phyloP scores from a whole-genome alignment of 192 early-diverging fungal species.

The Podila horticola region DNA sequence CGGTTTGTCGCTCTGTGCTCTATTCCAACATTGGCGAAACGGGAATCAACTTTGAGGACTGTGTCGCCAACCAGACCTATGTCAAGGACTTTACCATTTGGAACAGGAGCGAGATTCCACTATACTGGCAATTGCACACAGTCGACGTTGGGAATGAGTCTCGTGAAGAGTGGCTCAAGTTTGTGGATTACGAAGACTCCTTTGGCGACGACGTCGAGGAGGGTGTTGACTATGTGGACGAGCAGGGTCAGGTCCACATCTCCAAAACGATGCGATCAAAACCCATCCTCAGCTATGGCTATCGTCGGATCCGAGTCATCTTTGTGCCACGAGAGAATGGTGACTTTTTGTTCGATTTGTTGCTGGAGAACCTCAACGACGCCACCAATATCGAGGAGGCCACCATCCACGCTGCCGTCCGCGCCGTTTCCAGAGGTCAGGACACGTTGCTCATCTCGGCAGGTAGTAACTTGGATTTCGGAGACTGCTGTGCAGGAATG shows the following conservation, averaged over 20 bases:
- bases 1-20: slow-evolving; percentile 89
- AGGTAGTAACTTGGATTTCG: slow-evolving; percentile 88
- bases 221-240: slow-evolving; percentile 14
- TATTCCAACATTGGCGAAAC: slow-evolving; percentile 93
- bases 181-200: slow-evolving; percentile 77
- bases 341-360: slow-evolving; percentile 90
- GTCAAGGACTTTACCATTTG: slow-evolving; percentile 91
- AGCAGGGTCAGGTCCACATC: slow-evolving; percentile 40
- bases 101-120: slow-evolving; percentile 90
- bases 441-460: slow-evolving; percentile 77
- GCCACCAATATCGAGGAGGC: slow-evolving; percentile 81
- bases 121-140: slow-evolving; percentile 87
- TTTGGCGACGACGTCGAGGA: slow-evolving; percentile 49
- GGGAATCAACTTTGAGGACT: slow-evolving; percentile 95
- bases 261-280: slow-evolving; percentile 48
- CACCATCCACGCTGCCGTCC: slow-evolving; percentile 84
- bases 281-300: slow-evolving; percentile 77
- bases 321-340: slow-evolving; percentile 91
- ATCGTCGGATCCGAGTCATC: slow-evolving; percentile 77
- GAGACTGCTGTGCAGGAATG: slow-evolving; percentile 91
- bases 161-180: slow-evolving; percentile 71
- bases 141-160: slow-evolving; percentile 70
- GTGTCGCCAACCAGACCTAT: slow-evolving; percentile 88
- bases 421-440: slow-evolving; percentile 73
- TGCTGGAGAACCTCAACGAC: slow-evolving; percentile 93